phyloP scores from a whole-genome alignment of 2,329 filamentous ascomycete genomes.

The Fusarium concolor region DNA sequence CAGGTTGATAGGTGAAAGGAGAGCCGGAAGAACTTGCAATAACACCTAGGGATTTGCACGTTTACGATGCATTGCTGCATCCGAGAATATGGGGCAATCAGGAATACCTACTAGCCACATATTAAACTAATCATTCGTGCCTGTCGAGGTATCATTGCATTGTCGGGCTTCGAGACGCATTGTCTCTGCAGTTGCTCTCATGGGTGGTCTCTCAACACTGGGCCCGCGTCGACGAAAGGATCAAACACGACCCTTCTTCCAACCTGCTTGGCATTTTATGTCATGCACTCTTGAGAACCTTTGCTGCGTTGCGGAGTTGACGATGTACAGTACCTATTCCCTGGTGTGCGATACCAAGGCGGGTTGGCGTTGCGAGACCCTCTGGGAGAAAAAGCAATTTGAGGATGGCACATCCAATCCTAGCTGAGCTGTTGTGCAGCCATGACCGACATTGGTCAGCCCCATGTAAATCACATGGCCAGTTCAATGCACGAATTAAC shows the following conservation, averaged over 20 bases:
- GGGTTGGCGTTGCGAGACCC: conserved; percentile 34
- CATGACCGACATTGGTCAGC: conserved; percentile 39
- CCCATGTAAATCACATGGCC: conserved; percentile 46
- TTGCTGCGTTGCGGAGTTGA: conserved; percentile 18
- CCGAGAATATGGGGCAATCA: conserved; percentile 15
- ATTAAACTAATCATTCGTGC: conserved; percentile 11
- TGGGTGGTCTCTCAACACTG: conserved; percentile 5
- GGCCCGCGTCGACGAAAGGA: conserved; percentile 18
- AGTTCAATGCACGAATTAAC: conserved; percentile 40
- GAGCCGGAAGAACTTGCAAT: not conserved
- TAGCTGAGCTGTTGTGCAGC: conserved; percentile 40
- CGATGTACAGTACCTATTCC: conserved; percentile 41
- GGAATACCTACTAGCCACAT: conserved; percentile 23
- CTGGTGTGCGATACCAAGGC: conserved; percentile 24
- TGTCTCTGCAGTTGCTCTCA: conserved; percentile 11
- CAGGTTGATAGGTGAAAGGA: conserved; percentile 22
- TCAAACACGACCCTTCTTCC: conserved; percentile 15
- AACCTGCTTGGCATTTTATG: conserved; percentile 17
- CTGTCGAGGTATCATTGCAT: conserved; percentile 24
- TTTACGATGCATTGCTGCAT: conserved; percentile 27
- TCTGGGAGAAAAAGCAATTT: conserved; percentile 39
- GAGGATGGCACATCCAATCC: conserved; percentile 39
- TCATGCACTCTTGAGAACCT: conserved; percentile 37
- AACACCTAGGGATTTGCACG: conserved; percentile 12
- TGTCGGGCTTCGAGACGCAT: conserved; percentile 16